Percentiles rank a stretch among this genome's conserved stretches.
These are phyloP conservation scores for Hypoxylon subgilvum DNA, from an alignment of 495 filamentous ascomycete species.

Conservation along the genomic window DNA sequence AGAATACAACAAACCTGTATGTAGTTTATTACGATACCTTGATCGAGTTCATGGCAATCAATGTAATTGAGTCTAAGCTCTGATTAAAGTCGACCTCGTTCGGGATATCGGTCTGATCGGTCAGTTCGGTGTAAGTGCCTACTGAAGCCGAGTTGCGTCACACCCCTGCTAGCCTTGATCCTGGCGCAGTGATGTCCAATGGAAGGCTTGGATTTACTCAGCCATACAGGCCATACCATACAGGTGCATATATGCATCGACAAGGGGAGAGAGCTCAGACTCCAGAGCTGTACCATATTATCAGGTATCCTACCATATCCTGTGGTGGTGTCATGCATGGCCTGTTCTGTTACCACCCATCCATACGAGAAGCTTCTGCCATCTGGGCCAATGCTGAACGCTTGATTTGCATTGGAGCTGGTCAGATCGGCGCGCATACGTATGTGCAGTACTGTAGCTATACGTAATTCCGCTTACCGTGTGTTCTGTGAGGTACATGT, in stretches of 20 bases:
- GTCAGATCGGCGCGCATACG: constrained; percentile 1
- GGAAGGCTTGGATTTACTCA: constrained; percentile 29
- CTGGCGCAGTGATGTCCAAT: constrained; percentile 24
- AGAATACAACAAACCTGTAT: no score
- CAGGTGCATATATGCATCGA: constrained; percentile 12
- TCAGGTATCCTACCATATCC: not conserved
- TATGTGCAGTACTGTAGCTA: not conserved
- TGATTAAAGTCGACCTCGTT: constrained; percentile 22
- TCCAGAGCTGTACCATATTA: not conserved
- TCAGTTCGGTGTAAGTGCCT: not conserved
- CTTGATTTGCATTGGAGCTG: constrained; percentile 10
- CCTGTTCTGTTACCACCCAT: constrained; percentile 17
- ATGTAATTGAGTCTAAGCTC: no score
- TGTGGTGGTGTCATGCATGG: constrained; percentile 28
- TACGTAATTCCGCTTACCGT: not conserved
- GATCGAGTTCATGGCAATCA: no score
- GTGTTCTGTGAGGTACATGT: not conserved
- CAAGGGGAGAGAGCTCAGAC: constrained; percentile 14
- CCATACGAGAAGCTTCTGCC: constrained; percentile 21
- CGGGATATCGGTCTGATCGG: not conserved
- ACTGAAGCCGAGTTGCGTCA: not conserved
- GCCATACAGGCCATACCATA: constrained; percentile 3
- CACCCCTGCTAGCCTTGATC: constrained; percentile 19
- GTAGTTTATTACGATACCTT: no score
- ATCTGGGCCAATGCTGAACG: constrained; percentile 12